These are phyloP conservation scores for Bacterosira constricta DNA, from an alignment of 108 stramenopile species.

Conservation along the genomic window DNA sequence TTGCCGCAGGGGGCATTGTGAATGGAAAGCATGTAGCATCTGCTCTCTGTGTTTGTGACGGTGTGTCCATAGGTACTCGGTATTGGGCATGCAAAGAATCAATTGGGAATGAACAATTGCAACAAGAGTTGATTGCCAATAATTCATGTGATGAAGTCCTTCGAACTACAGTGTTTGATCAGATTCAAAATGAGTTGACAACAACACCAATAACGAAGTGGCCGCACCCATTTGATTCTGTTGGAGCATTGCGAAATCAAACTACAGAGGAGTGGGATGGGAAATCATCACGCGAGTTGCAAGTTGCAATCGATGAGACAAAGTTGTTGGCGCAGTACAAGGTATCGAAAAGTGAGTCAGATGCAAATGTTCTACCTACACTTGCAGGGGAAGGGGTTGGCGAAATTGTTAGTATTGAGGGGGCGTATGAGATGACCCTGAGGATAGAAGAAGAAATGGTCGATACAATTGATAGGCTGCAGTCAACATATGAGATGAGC, in stretches of 20 bases:
- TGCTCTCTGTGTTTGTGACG: slow-evolving; percentile 73
- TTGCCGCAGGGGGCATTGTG: slow-evolving; percentile 78
- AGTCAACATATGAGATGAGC: slow-evolving; percentile 24
- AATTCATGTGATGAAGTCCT: slow-evolving; percentile 68
- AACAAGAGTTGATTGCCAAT: slow-evolving; percentile 49
- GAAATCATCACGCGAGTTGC: slow-evolving; percentile 26
- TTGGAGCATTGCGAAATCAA: slow-evolving; percentile 64
- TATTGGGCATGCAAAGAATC: slow-evolving; percentile 75
- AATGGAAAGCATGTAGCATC: slow-evolving; percentile 72
- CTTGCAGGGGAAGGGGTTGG: slow-evolving; percentile 76
- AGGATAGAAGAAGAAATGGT: slow-evolving; percentile 58
- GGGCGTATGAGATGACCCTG: slow-evolving; percentile 61
- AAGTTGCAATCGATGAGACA: slow-evolving; percentile 4
- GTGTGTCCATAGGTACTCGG: slow-evolving; percentile 73
- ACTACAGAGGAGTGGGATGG: slow-evolving; percentile 70
- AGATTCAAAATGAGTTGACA: slow-evolving; percentile 57
- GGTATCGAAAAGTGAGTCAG: slow-evolving; percentile 16
- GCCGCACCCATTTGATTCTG: slow-evolving; percentile 74
- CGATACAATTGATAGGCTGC: slow-evolving; percentile 26
- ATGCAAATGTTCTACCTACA: slow-evolving; percentile 32
- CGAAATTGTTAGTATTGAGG: slow-evolving; percentile 54
- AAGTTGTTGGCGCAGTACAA: slow-evolving; percentile 40
- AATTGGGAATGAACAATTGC: slow-evolving; percentile 38
- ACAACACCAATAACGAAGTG: slow-evolving; percentile 38
- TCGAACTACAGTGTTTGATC: slow-evolving; percentile 71